Percentiles rank a stretch among this genome's conserved stretches.
Evolutionary conservation across 2,329 filamentous ascomycete genomes (phyloP).

Genomic region (Ascochyta lentis): DNA sequence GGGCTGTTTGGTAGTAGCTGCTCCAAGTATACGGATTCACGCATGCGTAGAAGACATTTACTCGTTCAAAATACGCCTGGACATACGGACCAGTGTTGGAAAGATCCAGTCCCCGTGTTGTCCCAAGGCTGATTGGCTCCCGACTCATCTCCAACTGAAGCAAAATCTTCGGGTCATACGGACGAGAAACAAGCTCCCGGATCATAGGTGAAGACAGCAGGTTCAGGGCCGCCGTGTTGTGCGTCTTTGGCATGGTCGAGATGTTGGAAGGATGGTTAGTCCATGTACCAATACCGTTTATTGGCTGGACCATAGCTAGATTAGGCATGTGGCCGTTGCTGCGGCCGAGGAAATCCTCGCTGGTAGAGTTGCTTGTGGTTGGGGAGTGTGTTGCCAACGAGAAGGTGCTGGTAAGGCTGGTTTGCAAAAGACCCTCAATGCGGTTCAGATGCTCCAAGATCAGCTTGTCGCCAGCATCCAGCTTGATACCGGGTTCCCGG

Average conservation of each 20-base stretch:
- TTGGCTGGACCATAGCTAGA: constrained; percentile 49
- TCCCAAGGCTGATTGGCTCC: constrained; percentile 69
- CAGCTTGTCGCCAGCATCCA: constrained; percentile 85
- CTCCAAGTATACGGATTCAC: constrained; percentile 84
- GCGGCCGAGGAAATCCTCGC: constrained; percentile 51
- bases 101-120: constrained; percentile 71
- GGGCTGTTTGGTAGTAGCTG: constrained; percentile 74
- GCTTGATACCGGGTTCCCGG: constrained; percentile 83
- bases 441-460: constrained; percentile 79
- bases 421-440: constrained; percentile 80
- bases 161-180: constrained; percentile 81
- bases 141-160: constrained; percentile 82
- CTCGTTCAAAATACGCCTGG: constrained; percentile 79
- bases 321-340: constrained; percentile 47
- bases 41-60: constrained; percentile 86
- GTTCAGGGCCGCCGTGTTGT: constrained; percentile 81
- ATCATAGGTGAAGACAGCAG: constrained; percentile 83
- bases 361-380: constrained; percentile 53
- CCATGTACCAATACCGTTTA: constrained; percentile 74
- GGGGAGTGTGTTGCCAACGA: constrained; percentile 64
- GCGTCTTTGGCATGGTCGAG: constrained; percentile 84
- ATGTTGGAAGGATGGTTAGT: constrained; percentile 69
- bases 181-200: constrained; percentile 75
- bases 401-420: constrained; percentile 65
- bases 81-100: constrained; percentile 78